phyloP scores from a whole-genome alignment of 2,329 filamentous ascomycete species.

The Alternaria infectoria region DNA sequence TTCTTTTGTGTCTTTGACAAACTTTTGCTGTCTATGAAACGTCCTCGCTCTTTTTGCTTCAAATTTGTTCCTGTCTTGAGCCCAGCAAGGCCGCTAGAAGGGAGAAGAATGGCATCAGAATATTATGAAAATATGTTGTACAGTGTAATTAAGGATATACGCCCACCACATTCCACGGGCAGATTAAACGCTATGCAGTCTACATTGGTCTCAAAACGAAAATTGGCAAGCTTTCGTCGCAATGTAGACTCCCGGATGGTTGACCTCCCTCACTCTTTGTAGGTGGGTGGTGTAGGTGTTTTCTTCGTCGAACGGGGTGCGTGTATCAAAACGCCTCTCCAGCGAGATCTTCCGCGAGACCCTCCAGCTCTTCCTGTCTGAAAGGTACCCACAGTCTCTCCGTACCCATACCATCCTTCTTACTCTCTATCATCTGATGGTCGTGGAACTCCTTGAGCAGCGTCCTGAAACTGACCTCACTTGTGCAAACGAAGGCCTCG shows the following conservation, averaged over 20 bases:
- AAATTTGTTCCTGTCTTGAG: background rate
- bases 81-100: background rate
- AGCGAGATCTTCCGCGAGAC: conserved; percentile 78
- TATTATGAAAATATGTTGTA: background rate
- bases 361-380: conserved; percentile 85
- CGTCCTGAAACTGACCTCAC: conserved; percentile 93
- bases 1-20: rapidly evolving
- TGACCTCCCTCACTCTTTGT: background rate
- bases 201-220: background rate
- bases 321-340: conserved; percentile 32
- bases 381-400: conserved; percentile 88
- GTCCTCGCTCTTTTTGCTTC: background rate
- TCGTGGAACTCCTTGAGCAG: conserved; percentile 97
- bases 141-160: background rate
- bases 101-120: background rate
- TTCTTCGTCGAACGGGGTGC: background rate
- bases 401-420: conserved; percentile 82
- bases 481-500: conserved; percentile 96
- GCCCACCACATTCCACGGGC: background rate
- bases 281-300: background rate
- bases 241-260: background rate
- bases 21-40: background rate
- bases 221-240: background rate
- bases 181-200: background rate
- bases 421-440: conserved; percentile 93